Base-by-base conservation (phyloP, 2,329 filamentous ascomycete species). In the Hymenoscyphus linearis region DNA sequence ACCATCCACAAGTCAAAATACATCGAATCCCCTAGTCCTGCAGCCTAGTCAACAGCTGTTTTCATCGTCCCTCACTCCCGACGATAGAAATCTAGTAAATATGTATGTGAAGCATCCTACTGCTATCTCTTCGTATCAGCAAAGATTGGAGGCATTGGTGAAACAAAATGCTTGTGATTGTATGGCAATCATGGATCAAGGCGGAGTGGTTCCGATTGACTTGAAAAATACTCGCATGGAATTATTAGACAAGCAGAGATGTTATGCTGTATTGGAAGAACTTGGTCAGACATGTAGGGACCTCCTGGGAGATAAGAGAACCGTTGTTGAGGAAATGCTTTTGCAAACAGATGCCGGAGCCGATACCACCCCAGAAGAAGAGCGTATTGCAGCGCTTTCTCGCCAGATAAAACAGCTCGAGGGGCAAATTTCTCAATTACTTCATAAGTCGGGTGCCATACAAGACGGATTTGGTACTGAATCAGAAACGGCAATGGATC, bases 371-470 rank as follows among this genome's bases (percentile, higher is more conserved):
- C 50, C 25, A 2, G 61, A 66, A 34, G 67, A 69, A 58, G 66
- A 68, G 52, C 62, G 59, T 54, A 65, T 64, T 26, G 31, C 60
- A 25, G 18, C 36, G 10, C 36, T 72, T 12, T 65, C 63, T 10
- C 61, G 61, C 27, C 64, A 70, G 12, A 65, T 72, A 14, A 64
- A 60, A 37, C 60, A 61, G 5, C 57, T 69, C n/a, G 68, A 71
- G 57, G 68, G 62, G n/a, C 66, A 68, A 9, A 63, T 70, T 14
- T 60, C 60, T 27, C 58, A 59, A n/a, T 35, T 67, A 22, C 60
- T 73, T 57, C 63, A 68, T 52, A 31, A 25, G 18, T 70, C 70
- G 18, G 71, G 69, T 9, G 71, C 68, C n/a, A 60, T 71, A 16
- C 62, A 64, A 7, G 69, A 70, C 62, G 70, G 67, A 1, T 73